Evolutionary conservation across 805 yeast species (phyloP).

Genomic region (Wickerhamomyces rabaulensis): DNA sequence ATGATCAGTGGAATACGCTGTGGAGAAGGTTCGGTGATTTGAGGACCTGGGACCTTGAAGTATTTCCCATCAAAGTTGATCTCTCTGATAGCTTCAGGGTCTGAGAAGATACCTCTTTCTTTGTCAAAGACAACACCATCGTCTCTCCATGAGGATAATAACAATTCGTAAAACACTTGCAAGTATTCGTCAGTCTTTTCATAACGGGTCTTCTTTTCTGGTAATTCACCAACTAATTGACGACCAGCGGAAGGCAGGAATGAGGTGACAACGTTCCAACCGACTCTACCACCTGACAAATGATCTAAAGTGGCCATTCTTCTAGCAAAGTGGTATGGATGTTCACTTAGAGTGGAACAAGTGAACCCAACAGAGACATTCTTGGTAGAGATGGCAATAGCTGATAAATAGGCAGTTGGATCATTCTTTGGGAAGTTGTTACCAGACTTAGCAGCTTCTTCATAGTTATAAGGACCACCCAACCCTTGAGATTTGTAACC

Average conservation of each 20-base stretch:
- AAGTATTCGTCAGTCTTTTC: constrained; percentile 37
- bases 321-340: constrained; percentile 35
- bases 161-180: constrained; percentile 34
- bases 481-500: constrained; percentile 7
- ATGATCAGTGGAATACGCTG: constrained; percentile 39
- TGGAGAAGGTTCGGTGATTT: constrained; percentile 36
- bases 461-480: constrained; percentile 7
- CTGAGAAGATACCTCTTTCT: constrained; percentile 6
- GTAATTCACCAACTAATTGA: constrained; percentile 22
- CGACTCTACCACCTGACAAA: constrained; percentile 34
- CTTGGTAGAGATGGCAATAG: constrained; percentile 28
- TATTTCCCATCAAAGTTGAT: constrained; percentile 36
- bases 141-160: constrained; percentile 39
- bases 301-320: constrained; percentile 37
- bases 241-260: constrained; percentile 35
- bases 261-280: constrained; percentile 38
- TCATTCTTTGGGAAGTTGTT: constrained; percentile 10
- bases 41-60: constrained; percentile 38
- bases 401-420: constrained; percentile 21
- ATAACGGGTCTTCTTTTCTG: constrained; percentile 28
- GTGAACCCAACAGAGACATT: constrained; percentile 33
- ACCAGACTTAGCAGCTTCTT: constrained; percentile 9
- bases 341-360: constrained; percentile 35
- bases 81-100: constrained; percentile 35
- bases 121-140: constrained; percentile 27